Conservation (phyloP, 257 asterid genomes). For the Solanum clarkiae region DNA sequence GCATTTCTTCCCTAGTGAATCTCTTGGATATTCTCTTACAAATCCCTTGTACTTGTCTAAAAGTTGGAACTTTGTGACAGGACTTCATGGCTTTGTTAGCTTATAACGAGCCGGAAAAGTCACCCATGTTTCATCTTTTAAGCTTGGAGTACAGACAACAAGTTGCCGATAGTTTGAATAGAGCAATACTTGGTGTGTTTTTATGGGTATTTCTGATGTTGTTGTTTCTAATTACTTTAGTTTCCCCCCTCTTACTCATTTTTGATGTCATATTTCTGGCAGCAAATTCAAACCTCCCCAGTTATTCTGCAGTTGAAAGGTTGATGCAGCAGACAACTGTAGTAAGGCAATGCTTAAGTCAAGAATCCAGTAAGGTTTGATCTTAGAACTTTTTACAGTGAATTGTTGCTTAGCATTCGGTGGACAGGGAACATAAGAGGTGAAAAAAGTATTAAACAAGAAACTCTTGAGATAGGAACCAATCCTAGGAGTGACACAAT, state of each 20-base stretch:
- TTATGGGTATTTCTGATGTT: background rate
- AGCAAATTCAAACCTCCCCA: slow-evolving; percentile 65
- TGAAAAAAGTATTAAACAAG: background rate
- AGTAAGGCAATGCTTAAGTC: slow-evolving; percentile 56
- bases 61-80: slow-evolving; percentile 22
- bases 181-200: slow-evolving; percentile 67
- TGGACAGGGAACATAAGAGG: background rate
- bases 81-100: slow-evolving; percentile 85
- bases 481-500: background rate
- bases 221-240: background rate
- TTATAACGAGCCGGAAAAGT: slow-evolving; percentile 83
- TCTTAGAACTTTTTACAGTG: slow-evolving; percentile 4
- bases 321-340: slow-evolving; percentile 75
- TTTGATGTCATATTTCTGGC: slow-evolving; percentile 6
- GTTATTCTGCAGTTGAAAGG: slow-evolving; percentile 69
- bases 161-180: slow-evolving; percentile 81
- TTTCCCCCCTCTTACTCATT: background rate
- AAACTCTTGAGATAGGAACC: background rate
- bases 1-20: slow-evolving; percentile 8
- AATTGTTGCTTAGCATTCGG: background rate
- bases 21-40: background rate
- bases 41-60: background rate
- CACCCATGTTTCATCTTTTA: slow-evolving; percentile 83
- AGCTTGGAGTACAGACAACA: slow-evolving; percentile 62
- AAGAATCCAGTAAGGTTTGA: slow-evolving; percentile 75